Percentiles rank a stretch among this genome's conserved stretches.
These are phyloP conservation scores for Clonostachys rhizophaga DNA, from an alignment of 2,329 filamentous ascomycete species.

Conservation along the genomic window DNA sequence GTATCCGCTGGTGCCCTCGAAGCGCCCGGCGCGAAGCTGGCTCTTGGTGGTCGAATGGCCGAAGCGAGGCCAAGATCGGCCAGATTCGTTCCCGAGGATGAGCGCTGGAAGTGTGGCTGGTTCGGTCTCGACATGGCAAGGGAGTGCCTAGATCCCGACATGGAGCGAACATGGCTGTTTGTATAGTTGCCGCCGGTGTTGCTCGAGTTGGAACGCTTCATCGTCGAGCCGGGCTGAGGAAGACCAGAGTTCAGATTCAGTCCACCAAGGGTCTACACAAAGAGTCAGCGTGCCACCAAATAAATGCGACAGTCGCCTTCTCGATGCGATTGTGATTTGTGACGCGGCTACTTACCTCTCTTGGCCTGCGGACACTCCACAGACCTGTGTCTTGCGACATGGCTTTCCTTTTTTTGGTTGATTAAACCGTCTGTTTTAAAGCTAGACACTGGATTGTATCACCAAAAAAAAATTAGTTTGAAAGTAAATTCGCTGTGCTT, in stretches of 20 bases:
- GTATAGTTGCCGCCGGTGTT: conserved; percentile 63
- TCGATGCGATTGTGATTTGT: conserved; percentile 5
- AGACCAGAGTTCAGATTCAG: conserved; percentile 81
- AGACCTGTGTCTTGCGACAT: conserved; percentile 88
- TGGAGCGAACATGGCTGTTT: conserved; percentile 69
- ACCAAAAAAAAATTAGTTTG: too few species aligned
- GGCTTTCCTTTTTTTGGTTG: conserved; percentile 6
- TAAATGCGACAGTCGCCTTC: conserved; percentile 8
- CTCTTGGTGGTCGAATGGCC: conserved; percentile 73
- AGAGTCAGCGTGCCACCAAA: conserved; percentile 2
- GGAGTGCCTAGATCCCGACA: conserved; percentile 79
- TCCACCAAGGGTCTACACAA: conserved; percentile 71
- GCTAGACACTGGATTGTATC: too few species aligned
- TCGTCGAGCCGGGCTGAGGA: conserved; percentile 84
- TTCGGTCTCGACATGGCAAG: conserved; percentile 79
- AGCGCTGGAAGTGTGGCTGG: conserved; percentile 82
- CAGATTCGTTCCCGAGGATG: conserved; percentile 77
- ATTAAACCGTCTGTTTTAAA: background rate
- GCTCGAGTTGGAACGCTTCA: conserved; percentile 82
- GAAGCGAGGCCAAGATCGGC: conserved; percentile 78
- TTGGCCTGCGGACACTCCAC: conserved; percentile 86
- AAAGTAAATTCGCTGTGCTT: conserved; percentile 1
- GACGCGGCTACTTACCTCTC: conserved; percentile 63
- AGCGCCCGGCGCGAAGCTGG: conserved; percentile 57
- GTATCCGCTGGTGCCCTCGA: conserved; percentile 42